Percentiles rank a stretch among this genome's conserved stretches.
These are phyloP conservation scores for Geosmithia morbida DNA, from an alignment of 2,329 filamentous ascomycete species.

Conservation along the genomic window DNA sequence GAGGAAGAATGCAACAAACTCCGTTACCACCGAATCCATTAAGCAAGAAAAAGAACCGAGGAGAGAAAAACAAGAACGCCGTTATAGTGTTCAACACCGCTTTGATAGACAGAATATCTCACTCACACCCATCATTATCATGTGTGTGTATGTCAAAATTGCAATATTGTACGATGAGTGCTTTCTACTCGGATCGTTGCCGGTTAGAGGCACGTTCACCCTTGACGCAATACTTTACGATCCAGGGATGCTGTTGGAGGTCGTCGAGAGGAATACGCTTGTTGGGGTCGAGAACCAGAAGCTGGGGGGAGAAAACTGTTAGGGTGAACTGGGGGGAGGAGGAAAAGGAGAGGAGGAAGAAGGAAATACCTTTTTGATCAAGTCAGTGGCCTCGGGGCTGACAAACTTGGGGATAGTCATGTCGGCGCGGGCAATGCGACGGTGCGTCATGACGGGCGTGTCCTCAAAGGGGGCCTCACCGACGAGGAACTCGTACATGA, in stretches of 20 bases:
- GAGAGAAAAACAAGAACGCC: too few relatives aligned
- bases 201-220: slow-evolving; percentile 37
- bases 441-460: slow-evolving; percentile 84
- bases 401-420: slow-evolving; percentile 89
- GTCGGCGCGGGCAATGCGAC: slow-evolving; percentile 75
- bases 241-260: slow-evolving; percentile 86
- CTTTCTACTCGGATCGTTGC: slow-evolving; percentile 17
- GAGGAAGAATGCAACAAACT: too few relatives aligned
- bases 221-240: slow-evolving; percentile 81
- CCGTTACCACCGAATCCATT: too few relatives aligned
- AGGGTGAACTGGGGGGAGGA: neutral
- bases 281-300: slow-evolving; percentile 84
- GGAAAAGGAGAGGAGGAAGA: neutral
- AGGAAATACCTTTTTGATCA: slow-evolving; percentile 67
- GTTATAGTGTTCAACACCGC: too few relatives aligned
- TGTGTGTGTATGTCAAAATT: neutral
- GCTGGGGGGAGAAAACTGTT: slow-evolving; percentile 25
- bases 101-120: too few relatives aligned
- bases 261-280: slow-evolving; percentile 85
- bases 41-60: too few relatives aligned
- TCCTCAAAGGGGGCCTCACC: slow-evolving; percentile 97
- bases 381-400: slow-evolving; percentile 74
- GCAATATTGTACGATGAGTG: too few relatives aligned
- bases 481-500: slow-evolving; percentile 93
- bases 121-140: too few relatives aligned